phyloP scores from a whole-genome alignment of 257 asterid species.

The Solanum habrochaites region DNA sequence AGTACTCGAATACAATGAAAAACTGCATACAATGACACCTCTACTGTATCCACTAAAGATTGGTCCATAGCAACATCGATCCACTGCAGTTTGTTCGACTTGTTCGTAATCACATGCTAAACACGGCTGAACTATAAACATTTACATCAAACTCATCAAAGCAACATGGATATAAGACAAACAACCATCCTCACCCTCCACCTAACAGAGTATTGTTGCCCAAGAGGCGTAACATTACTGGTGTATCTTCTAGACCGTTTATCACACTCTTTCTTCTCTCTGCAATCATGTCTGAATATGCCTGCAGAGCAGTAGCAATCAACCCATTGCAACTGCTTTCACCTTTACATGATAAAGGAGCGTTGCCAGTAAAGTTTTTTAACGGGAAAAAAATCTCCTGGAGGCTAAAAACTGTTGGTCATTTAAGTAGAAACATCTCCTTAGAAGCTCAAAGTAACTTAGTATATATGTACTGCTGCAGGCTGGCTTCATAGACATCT shows the following conservation, averaged over 20 bases:
- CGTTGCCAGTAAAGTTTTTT: neutral
- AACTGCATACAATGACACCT: neutral
- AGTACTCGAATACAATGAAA: neutral
- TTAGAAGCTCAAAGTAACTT: neutral
- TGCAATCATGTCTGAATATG: conserved; percentile 58
- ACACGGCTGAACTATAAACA: neutral
- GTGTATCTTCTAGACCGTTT: conserved; percentile 56
- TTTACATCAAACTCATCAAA: neutral
- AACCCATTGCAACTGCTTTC: neutral
- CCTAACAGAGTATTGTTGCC: neutral
- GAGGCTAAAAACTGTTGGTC: neutral
- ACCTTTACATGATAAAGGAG: neutral
- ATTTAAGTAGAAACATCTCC: neutral
- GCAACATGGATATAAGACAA: neutral
- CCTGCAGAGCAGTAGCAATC: conserved; percentile 14
- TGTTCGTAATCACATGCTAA: neutral
- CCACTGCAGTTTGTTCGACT: neutral
- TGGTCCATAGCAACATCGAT: neutral
- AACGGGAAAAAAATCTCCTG: neutral
- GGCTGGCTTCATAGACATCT: neutral
- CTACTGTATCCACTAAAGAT: neutral
- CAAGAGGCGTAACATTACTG: neutral
- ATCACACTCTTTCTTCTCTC: conserved; percentile 56
- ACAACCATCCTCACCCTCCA: neutral
- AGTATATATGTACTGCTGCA: neutral